phyloP scores from a whole-genome alignment of 2,329 filamentous ascomycete species.

The Tolypocladium paradoxum region DNA sequence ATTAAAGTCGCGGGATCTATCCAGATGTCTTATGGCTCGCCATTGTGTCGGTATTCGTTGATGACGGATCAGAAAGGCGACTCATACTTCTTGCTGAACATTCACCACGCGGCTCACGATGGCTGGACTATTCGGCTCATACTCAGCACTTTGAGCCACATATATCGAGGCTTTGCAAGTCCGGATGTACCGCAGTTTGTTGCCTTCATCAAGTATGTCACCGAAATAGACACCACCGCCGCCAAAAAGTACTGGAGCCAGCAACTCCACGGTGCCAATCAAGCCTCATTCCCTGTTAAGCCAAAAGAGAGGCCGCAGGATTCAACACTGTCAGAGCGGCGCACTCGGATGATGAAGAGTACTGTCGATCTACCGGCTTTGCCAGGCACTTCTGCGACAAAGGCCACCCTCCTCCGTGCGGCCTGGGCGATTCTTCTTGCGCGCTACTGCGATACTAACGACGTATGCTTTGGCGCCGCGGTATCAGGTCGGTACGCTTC shows the following conservation, averaged over 20 bases:
- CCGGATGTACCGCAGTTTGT: too few species aligned
- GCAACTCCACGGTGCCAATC: slow-evolving; percentile 5
- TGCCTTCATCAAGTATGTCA: neutral
- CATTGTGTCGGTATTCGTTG: neutral
- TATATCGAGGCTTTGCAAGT: neutral
- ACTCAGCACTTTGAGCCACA: neutral
- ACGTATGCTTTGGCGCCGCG: slow-evolving; percentile 13
- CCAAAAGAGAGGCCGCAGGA: neutral
- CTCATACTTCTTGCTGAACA: slow-evolving; percentile 1
- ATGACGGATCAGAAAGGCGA: neutral
- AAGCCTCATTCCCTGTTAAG: slow-evolving; percentile 1
- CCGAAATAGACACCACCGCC: slow-evolving; percentile 2
- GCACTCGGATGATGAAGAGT: neutral
- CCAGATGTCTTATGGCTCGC: neutral
- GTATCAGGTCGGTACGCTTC: slow-evolving; percentile 13
- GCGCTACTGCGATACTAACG: slow-evolving; percentile 6
- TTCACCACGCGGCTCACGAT: slow-evolving; percentile 16
- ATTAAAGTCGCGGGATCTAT: neutral
- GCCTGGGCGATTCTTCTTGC: slow-evolving; percentile 16
- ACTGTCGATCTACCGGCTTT: neutral
- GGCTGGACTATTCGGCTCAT: slow-evolving; percentile 11
- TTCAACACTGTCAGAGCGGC: too few species aligned
- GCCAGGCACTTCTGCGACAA: slow-evolving; percentile 8
- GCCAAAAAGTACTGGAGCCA: too few species aligned
- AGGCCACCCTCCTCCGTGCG: slow-evolving; percentile 11